Conservation (phyloP, 1,284 basidiomycete species). For the Ganoderma resinaceum region DNA sequence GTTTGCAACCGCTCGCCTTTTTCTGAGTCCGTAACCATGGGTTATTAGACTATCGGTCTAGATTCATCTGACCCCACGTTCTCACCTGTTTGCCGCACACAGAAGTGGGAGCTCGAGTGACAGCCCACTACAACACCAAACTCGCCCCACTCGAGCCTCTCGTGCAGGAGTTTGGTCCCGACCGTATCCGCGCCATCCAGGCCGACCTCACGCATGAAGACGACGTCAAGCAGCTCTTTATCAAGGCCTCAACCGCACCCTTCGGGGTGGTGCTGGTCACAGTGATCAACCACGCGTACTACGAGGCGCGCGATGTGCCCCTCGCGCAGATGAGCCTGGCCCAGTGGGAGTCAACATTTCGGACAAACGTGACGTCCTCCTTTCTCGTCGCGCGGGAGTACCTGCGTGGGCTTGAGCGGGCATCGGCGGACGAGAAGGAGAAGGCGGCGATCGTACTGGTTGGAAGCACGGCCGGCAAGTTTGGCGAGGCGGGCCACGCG, state of each 20-base stretch:
- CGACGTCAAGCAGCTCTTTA: slow-evolving; percentile 56
- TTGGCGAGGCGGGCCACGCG: slow-evolving; percentile 71
- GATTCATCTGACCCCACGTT: neutral
- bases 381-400: slow-evolving; percentile 75
- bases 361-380: slow-evolving; percentile 70
- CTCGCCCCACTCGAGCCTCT: slow-evolving; percentile 53
- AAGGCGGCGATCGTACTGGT: slow-evolving; percentile 69
- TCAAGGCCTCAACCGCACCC: slow-evolving; percentile 34
- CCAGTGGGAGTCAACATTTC: slow-evolving; percentile 70
- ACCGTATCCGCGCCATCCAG: slow-evolving; percentile 51
- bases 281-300: slow-evolving; percentile 73
- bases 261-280: slow-evolving; percentile 64
- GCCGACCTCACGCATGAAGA: slow-evolving; percentile 66
- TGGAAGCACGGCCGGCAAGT: slow-evolving; percentile 77
- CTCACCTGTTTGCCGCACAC: slow-evolving; percentile 15
- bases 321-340: slow-evolving; percentile 66
- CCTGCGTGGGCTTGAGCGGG: slow-evolving; percentile 53
- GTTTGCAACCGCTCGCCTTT: slow-evolving; percentile 42
- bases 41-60: neutral
- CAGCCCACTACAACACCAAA: slow-evolving; percentile 76
- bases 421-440: slow-evolving; percentile 50
- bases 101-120: slow-evolving; percentile 76
- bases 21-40: slow-evolving; percentile 48
- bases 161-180: slow-evolving; percentile 43
- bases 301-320: slow-evolving; percentile 52